Base-by-base conservation (phyloP, 495 filamentous ascomycete species). In the Daldinia grandis region DNA sequence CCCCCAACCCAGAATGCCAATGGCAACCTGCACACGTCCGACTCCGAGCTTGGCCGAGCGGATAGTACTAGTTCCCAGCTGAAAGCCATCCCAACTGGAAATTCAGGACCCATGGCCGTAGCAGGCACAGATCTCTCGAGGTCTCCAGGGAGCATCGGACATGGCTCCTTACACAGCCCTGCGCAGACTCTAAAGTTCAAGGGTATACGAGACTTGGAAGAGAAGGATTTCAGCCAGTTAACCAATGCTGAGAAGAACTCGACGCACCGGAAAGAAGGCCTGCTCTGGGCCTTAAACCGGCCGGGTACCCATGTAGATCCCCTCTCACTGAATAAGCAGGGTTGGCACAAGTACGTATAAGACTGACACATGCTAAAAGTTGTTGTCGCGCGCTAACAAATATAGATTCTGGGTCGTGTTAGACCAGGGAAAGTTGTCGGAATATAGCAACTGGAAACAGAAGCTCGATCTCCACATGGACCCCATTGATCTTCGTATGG, bases 401-500 rank as follows among this genome's bases (percentile, higher is more conserved):
- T 38, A 9, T 68, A 98, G 94, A 75, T 98, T 97, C 78, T 99
- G 95, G 95, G 95, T 99, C 69, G 96, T 98, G 1, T 85, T 98
- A 15, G 95, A 98, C 76, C 94, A 95, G 79, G 95, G 95, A 4
- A 96, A 94, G 77, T 82, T 99, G 30, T 97, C 95, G 1, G 95
- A 99, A 74, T 98, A 99, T 79, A 96, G 93, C 75, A 98, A 99
- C 79, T 99, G 95, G 95, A 99, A 99, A 80, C 92, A 98, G 76
- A 92, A 90, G 78, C 86, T 98, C 51, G 96, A 98, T 78, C 84
- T 98, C 35, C 95, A 99, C 76, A 98, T 97, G 89, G 95, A 99
- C 7, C 95, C 95, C 3, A 99, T 99, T 66, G 96, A 99, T 78
- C 84, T 99, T 42, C 91, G 94, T 28, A 93, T 98, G 87, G 95